Base-by-base conservation (phyloP, 352 stramenopile species). In the Globisporangium solare region DNA sequence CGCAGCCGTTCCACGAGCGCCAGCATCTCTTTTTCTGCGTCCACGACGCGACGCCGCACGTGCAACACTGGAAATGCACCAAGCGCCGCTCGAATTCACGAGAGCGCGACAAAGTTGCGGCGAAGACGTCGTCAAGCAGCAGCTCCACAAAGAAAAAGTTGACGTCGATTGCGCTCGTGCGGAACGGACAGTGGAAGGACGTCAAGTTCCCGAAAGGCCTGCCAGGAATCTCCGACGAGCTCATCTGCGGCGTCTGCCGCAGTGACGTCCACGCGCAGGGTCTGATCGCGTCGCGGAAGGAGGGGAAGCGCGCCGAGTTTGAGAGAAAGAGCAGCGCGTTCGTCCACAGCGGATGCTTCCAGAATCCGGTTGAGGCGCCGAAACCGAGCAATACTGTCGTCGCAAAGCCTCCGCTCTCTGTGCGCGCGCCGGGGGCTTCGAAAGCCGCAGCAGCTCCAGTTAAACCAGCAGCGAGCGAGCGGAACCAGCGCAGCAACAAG, bases 11-110 rank as follows among this genome's bases (percentile, higher is more conserved):
- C 47, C 74, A 88, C 20, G 67, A 89, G 45, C 74, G 79, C 2
- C 82, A 94, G 47, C 84, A 91, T 35, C 11, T 92, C 4, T 89
- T 94, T 45, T 92, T 91, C 55, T 94, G 84, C 54, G 62, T 66
- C 2, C 64, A 75, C 15, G 50, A 58, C 21, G 57, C 68, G 6
- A 58, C 68, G 20, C 67, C 61, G 6, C 84, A 94, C 46, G 51
- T 76, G 18, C 78, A 89, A 54, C 84, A 94, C 58, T 94, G 84
- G 84, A 77, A 73, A 51, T 94, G 84, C 50, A 88, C 80, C 2
- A 89, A 85, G 61, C 82, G 73, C 8, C 71, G 60, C 21, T 76
- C 73, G 4, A 76, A 52, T 18, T 55, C 54, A 0, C 59, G 59
- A 15, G 59, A 47, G 46, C 49, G 50, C 58, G 65, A 47, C 63